Evolutionary conservation across 2,329 filamentous ascomycete genomes (phyloP), one percentile per base, ranked within the genome.

Genomic region (Trematosphaeria pertusa): DNA sequence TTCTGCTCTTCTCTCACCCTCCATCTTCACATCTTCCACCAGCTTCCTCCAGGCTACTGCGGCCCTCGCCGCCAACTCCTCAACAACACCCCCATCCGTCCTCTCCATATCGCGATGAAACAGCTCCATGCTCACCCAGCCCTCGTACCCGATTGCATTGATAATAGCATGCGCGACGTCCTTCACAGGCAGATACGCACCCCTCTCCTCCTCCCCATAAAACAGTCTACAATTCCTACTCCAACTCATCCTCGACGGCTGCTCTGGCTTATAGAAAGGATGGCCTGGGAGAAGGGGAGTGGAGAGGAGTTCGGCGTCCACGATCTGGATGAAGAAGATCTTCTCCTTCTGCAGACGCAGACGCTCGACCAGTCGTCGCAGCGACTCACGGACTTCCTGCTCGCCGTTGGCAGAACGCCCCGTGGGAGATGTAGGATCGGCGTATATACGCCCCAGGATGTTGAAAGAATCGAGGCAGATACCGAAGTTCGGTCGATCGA

Each of bases 391-490:
- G 1, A 88, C 76, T 0, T 77, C 80, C 4, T 74, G 70, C 2
- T 87, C 82, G 6, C 82, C 86, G 49, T 82, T 75, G 0, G 71
- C 54, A 0, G 75, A 81, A 54, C 77, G 78, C 3, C 86, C 82
- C 0, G 74, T 74, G 0, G 73, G 54, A 0, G 77, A 69, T 0
- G 82, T 70, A 0, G 88, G 88, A 59, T 92, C 87, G 0, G 86
- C 88, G 56, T 83, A 92, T 48, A 89, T 81, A 5, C 84, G 74
- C 0, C 83, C 88, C 0, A 87, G 82, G 48, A 92, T 87, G 69
- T 92, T 89, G 74, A 90, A 92, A 0, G 85, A 89, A 69, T 92
- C 88, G 18, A 92, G 77, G 63, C 87, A 91, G 31, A 91, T 75
- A 6, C 88, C 88, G 62, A 92, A 90, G 69, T 92, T 92, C 7